A percentile compares a stretch with the other conserved stretches of the same genome.
These are phyloP conservation scores for Fusarium sp. DNA, from an alignment of 2,329 filamentous ascomycete species.

Conservation along the genomic window DNA sequence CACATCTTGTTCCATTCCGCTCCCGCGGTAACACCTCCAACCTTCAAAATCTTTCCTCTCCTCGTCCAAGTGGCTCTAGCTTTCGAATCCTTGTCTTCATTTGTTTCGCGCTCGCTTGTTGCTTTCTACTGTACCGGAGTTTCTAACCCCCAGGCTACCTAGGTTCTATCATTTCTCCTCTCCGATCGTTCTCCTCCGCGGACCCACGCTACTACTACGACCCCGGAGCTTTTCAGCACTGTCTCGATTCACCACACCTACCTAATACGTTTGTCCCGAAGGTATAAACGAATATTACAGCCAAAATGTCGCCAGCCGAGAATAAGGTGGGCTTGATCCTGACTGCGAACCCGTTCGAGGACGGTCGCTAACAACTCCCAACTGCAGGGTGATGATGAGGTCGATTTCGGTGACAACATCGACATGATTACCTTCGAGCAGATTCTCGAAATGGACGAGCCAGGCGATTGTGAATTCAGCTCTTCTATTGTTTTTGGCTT, in stretches of 20 bases:
- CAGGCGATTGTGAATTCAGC: slow-evolving; percentile 87
- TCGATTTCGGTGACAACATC: slow-evolving; percentile 79
- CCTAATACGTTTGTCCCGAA: slow-evolving; percentile 13
- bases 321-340: slow-evolving; percentile 48
- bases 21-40: slow-evolving; percentile 26
- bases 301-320: slow-evolving; percentile 49
- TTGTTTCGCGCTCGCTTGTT: slow-evolving; percentile 12
- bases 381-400: slow-evolving; percentile 54
- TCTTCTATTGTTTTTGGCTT: slow-evolving; percentile 89
- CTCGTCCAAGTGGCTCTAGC: slow-evolving; percentile 12
- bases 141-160: slow-evolving; percentile 29
- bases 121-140: background rate
- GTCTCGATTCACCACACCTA: slow-evolving; percentile 10
- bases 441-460: slow-evolving; percentile 98
- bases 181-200: slow-evolving; percentile 12
- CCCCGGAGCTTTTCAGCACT: slow-evolving; percentile 21
- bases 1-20: slow-evolving; percentile 32
- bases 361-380: slow-evolving; percentile 19
- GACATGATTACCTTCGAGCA: slow-evolving; percentile 87
- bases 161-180: slow-evolving; percentile 14
- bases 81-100: slow-evolving; percentile 12
- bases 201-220: slow-evolving; percentile 22
- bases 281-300: slow-evolving; percentile 29
- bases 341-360: background rate
- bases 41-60: slow-evolving; percentile 20